Conservation (phyloP, 2,329 filamentous ascomycete species). For the Elsinoe perseae region DNA sequence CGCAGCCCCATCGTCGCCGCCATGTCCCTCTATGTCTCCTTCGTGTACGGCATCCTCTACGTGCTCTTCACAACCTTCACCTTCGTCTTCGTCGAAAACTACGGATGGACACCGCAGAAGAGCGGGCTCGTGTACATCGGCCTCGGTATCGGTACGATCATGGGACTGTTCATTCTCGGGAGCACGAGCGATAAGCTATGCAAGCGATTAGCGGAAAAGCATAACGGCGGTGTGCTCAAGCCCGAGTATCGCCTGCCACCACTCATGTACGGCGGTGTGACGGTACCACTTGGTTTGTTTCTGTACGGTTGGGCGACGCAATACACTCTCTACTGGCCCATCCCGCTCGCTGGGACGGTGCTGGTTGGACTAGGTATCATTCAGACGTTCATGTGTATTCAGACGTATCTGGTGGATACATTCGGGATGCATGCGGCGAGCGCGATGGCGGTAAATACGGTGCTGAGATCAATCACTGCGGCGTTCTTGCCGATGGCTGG, state of each 20-base stretch:
- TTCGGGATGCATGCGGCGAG: conserved; percentile 53
- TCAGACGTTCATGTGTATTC: conserved; percentile 24
- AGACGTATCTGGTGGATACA: conserved; percentile 57
- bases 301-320: conserved; percentile 28
- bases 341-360: conserved; percentile 25
- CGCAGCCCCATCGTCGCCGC: conserved; percentile 46
- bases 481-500: conserved; percentile 53
- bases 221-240: conserved; percentile 35
- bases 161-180: conserved; percentile 25
- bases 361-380: conserved; percentile 25
- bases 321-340: conserved; percentile 23
- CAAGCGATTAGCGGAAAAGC: conserved; percentile 1
- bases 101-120: conserved; percentile 33
- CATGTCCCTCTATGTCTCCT: conserved; percentile 23
- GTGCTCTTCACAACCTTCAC: conserved; percentile 42
- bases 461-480: conserved; percentile 49
- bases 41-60: conserved; percentile 36
- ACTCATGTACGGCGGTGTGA: conserved; percentile 22
- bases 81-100: conserved; percentile 34
- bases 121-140: conserved; percentile 37
- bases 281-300: conserved; percentile 26
- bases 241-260: conserved; percentile 36
- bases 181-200: conserved; percentile 25
- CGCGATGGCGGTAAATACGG: conserved; percentile 58
- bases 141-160: conserved; percentile 34